phyloP scores from a whole-genome alignment of 352 stramenopile species.

The Phytophthora crassamura region DNA sequence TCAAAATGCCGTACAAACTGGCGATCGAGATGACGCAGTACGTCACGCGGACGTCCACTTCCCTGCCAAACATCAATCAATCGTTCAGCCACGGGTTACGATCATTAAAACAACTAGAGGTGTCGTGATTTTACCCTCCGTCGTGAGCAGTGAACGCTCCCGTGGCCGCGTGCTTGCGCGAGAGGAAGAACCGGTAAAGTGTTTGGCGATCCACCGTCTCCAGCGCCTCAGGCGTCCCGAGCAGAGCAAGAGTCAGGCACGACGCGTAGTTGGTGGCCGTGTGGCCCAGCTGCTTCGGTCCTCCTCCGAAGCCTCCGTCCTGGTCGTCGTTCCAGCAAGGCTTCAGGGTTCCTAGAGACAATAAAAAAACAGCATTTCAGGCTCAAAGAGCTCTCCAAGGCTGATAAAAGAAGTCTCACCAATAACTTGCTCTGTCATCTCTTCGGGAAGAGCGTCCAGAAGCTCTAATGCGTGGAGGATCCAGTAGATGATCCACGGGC shows the following conservation, averaged over 20 bases:
- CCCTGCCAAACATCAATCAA: conserved; percentile 68
- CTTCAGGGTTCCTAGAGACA: conserved; percentile 50
- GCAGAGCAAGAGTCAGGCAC: conserved; percentile 92
- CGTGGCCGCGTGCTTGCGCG: conserved; percentile 79
- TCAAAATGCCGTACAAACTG: conserved; percentile 93
- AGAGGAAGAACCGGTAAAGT: conserved; percentile 92
- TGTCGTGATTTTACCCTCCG: conserved; percentile 75
- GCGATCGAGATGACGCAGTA: conserved; percentile 98
- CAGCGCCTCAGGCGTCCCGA: conserved; percentile 87
- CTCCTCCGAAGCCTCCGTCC: conserved; percentile 95
- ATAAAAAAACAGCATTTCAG: conserved; percentile 1
- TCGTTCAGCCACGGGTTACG: too few species aligned
- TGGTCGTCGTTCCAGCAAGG: conserved; percentile 64
- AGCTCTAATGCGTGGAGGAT: conserved; percentile 96
- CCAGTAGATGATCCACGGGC: conserved; percentile 99
- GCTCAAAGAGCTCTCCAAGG: neutral
- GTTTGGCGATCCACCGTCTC: conserved; percentile 79
- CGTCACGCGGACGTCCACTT: conserved; percentile 96
- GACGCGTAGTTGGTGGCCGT: conserved; percentile 96
- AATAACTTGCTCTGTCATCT: conserved; percentile 47
- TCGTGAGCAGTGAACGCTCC: conserved; percentile 97
- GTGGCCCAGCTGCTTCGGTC: conserved; percentile 88
- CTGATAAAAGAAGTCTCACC: conserved; percentile 26
- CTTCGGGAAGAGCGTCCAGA: conserved; percentile 78
- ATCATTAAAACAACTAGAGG: conserved; percentile 1